These are phyloP conservation scores for Primulina huaijiensis DNA, from an alignment of 257 asterid genomes.

Conservation along the genomic window DNA sequence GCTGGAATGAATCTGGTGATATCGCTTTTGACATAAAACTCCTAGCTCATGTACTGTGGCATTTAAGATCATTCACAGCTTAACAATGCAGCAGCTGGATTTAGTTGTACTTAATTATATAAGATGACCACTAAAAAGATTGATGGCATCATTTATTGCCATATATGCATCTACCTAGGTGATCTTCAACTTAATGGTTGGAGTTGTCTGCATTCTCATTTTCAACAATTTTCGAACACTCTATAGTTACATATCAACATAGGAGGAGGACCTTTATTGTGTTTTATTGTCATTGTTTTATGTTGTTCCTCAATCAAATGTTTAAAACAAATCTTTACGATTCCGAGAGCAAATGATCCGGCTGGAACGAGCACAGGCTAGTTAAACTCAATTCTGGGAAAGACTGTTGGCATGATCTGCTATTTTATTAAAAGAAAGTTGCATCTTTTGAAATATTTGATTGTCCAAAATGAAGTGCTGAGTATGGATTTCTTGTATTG, in stretches of 20 bases:
- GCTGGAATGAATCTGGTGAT: background rate
- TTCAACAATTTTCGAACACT: background rate
- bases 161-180: background rate
- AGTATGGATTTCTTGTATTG: background rate
- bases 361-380: slow-evolving; percentile 23
- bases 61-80: background rate
- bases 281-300: background rate
- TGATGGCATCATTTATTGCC: background rate
- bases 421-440: too few species aligned
- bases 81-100: background rate
- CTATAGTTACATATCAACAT: background rate
- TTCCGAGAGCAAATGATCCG: slow-evolving; percentile 38
- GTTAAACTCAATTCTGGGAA: slow-evolving; percentile 7
- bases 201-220: background rate
- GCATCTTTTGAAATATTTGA: background rate
- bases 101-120: too few species aligned
- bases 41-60: background rate
- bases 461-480: background rate
- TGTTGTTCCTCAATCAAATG: slow-evolving; percentile 26
- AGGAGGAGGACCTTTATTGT: background rate
- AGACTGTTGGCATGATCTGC: background rate
- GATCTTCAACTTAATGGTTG: background rate
- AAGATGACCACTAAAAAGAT: background rate
- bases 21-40: background rate
- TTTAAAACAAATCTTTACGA: slow-evolving; percentile 38